These are phyloP conservation scores for Bertia moriformis DNA, from an alignment of 2,329 filamentous ascomycete genomes.

Conservation along the genomic window DNA sequence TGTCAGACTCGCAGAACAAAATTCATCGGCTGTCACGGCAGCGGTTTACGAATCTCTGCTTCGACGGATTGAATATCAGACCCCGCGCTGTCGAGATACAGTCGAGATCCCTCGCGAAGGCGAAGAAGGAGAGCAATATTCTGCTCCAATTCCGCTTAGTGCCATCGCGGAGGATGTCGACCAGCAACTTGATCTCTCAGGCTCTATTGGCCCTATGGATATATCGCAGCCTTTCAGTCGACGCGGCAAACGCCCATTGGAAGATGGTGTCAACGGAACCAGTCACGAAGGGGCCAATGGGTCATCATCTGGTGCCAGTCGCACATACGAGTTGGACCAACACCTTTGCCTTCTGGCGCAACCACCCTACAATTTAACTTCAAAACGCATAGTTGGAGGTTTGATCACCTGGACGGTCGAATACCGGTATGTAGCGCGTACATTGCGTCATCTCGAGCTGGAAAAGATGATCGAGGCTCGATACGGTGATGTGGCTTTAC, in stretches of 20 bases:
- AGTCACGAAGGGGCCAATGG: neutral
- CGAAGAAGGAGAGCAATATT: slow-evolving; percentile 21
- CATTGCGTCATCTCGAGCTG: neutral
- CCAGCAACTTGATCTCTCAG: slow-evolving; percentile 17
- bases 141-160: slow-evolving; percentile 16
- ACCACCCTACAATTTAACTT: neutral
- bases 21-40: neutral
- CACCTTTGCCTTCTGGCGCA: neutral
- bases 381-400: neutral
- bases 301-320: neutral
- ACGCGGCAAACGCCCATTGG: slow-evolving; percentile 15
- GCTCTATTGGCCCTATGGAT: slow-evolving; percentile 16
- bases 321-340: neutral
- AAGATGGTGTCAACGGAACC: slow-evolving; percentile 8
- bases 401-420: neutral
- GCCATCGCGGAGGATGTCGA: slow-evolving; percentile 19
- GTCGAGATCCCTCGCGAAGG: slow-evolving; percentile 20
- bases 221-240: slow-evolving; percentile 9
- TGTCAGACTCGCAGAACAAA: neutral
- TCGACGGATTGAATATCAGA: neutral
- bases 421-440: neutral
- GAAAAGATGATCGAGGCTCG: neutral
- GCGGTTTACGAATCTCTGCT: neutral
- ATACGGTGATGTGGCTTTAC: neutral
- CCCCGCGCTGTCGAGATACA: neutral